A percentile compares a stretch with the other conserved stretches of the same genome.
These are phyloP conservation scores for Balakata baccata DNA, from an alignment of 345 rosid species.

Conservation along the genomic window DNA sequence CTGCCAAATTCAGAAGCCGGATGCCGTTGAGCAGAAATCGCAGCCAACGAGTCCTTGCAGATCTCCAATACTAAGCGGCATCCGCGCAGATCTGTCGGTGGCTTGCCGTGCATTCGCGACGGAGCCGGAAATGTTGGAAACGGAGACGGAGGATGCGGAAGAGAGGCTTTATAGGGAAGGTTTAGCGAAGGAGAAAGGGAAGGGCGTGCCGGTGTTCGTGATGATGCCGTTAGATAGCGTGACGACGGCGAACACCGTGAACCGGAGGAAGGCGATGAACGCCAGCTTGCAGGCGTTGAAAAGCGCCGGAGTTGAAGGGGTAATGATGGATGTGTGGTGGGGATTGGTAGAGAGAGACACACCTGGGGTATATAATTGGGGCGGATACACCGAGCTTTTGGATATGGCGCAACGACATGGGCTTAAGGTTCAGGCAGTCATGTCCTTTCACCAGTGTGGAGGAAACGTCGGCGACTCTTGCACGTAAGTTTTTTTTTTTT, in stretches of 20 bases:
- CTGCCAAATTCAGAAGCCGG: constrained; percentile 33
- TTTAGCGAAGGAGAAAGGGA: constrained; percentile 24
- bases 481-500: constrained; percentile 44
- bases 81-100: constrained; percentile 60
- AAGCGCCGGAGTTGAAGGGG: constrained; percentile 93
- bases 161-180: constrained; percentile 36
- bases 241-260: constrained; percentile 68
- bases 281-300: constrained; percentile 91
- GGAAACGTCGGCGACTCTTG: constrained; percentile 99
- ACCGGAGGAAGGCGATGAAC: constrained; percentile 88
- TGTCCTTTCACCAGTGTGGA: constrained; percentile 99
- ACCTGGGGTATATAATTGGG: constrained; percentile 88
- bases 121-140: constrained; percentile 24
- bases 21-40: constrained; percentile 27
- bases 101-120: constrained; percentile 59
- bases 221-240: constrained; percentile 99
- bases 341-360: constrained; percentile 90
- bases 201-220: constrained; percentile 88
- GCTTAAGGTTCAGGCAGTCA: constrained; percentile 93
- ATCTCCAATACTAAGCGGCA: constrained; percentile 41
- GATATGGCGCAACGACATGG: constrained; percentile 90
- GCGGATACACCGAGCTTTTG: constrained; percentile 79
- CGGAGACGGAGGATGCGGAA: constrained; percentile 16
- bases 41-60: constrained; percentile 72
- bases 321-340: constrained; percentile 99